These are phyloP conservation scores for Furcasterigmium furcatum DNA, from an alignment of 2,329 filamentous ascomycete species.

Conservation along the genomic window DNA sequence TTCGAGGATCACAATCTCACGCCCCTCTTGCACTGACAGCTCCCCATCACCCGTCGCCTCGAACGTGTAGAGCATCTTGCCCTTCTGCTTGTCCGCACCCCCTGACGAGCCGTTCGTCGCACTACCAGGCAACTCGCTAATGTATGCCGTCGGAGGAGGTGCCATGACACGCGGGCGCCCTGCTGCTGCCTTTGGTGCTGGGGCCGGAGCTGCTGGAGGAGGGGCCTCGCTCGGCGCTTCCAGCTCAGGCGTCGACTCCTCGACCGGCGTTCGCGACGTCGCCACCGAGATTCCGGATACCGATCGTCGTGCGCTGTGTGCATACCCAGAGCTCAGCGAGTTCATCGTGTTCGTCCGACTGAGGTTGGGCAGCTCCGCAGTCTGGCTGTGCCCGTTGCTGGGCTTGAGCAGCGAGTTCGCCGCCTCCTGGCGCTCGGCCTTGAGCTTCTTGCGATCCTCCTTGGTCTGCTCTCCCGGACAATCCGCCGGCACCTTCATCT, in stretches of 20 bases:
- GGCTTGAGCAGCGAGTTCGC: conserved; percentile 60
- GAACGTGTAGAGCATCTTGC: conserved; percentile 88
- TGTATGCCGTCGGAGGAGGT: conserved; percentile 79
- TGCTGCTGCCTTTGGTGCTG: conserved; percentile 20
- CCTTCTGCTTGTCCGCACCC: conserved; percentile 57
- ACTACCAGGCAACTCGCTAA: conserved; percentile 62
- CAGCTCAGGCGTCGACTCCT: conserved; percentile 30
- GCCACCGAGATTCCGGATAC: conserved; percentile 57
- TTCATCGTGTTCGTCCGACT: conserved; percentile 85
- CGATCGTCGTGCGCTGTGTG: conserved; percentile 73
- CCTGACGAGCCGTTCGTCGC: conserved; percentile 37
- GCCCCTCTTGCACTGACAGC: conserved; percentile 73
- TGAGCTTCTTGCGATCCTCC: conserved; percentile 93
- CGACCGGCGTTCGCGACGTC: conserved; percentile 45
- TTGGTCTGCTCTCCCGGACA: conserved; percentile 93
- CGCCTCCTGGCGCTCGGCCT: conserved; percentile 77
- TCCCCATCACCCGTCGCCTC: conserved; percentile 80
- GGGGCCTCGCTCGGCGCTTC: conserved; percentile 27
- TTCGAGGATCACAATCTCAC: conserved; percentile 75
- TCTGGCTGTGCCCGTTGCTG: conserved; percentile 37
- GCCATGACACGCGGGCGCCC: conserved; percentile 71
- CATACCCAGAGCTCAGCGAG: conserved; percentile 85
- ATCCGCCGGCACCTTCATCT: conserved; percentile 96
- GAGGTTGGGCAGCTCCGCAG: conserved; percentile 60
- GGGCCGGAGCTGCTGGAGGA: conserved; percentile 24